phyloP scores from a whole-genome alignment of 31 red algal genomes.

The Bonnemaisonia californica region DNA sequence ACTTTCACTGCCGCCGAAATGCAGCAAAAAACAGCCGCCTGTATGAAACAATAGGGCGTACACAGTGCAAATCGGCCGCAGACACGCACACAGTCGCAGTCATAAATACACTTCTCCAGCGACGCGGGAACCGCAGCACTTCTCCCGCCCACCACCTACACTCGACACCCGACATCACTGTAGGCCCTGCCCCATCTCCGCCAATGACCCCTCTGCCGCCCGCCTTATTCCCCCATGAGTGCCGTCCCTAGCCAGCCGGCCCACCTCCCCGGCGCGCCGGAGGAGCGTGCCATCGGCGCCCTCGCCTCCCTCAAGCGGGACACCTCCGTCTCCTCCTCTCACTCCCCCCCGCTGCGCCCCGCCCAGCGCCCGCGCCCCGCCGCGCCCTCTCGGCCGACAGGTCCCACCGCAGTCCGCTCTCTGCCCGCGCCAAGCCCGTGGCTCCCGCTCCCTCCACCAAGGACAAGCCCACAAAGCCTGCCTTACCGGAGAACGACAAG shows the following conservation, averaged over 20 bases:
- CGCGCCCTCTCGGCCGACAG: neutral
- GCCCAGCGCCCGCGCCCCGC: conserved; percentile 22
- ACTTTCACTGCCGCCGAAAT: too few relatives aligned
- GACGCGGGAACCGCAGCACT: too few relatives aligned
- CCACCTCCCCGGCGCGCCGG: neutral
- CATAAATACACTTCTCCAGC: too few relatives aligned
- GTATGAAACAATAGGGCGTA: too few relatives aligned
- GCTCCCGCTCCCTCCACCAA: neutral
- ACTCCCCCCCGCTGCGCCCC: neutral
- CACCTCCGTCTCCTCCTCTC: neutral
- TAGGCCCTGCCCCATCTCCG: too few relatives aligned
- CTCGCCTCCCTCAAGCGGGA: conserved; percentile 24
- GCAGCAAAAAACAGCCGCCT: too few relatives aligned
- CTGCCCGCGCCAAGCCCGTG: neutral
- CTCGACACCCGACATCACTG: too few relatives aligned
- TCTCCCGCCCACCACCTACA: too few relatives aligned
- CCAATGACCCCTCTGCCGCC: too few relatives aligned
- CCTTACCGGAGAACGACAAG: conserved; percentile 9
- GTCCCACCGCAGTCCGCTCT: neutral
- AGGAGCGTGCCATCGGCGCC: neutral
- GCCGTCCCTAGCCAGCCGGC: neutral
- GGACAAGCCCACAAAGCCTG: neutral
- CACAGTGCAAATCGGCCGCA: too few relatives aligned
- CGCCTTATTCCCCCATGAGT: neutral
- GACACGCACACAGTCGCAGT: too few relatives aligned